Conservation (phyloP, 1,284 basidiomycete genomes). For the Peniophora sp. region DNA sequence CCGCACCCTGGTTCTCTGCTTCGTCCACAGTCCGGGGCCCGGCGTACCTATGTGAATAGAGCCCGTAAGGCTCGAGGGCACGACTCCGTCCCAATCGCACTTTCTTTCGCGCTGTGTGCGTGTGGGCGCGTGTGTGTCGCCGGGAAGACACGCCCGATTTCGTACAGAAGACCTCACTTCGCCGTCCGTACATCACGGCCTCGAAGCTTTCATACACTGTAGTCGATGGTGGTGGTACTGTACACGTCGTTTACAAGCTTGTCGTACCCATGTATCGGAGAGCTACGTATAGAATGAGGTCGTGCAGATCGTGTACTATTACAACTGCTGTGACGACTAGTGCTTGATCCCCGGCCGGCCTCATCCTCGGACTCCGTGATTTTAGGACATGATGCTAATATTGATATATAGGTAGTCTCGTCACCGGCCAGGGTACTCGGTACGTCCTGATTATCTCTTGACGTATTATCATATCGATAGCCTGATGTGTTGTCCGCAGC, state of each 20-base stretch:
- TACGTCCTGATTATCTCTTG: constrained; percentile 17
- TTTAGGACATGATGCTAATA: neutral
- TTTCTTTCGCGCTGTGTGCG: neutral
- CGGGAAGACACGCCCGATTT: too few species aligned
- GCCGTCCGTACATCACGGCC: too few species aligned
- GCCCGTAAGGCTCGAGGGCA: too few species aligned
- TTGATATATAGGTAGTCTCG: constrained; percentile 36
- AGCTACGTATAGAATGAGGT: neutral
- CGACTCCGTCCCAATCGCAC: constrained; percentile 8
- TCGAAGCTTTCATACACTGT: too few species aligned
- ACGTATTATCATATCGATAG: neutral
- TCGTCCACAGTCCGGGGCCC: too few species aligned
- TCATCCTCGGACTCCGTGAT: neutral
- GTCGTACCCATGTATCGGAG: too few species aligned
- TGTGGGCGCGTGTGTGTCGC: neutral
- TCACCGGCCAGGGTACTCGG: constrained; percentile 71
- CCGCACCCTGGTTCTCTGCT: too few species aligned
- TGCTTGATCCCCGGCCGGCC: neutral
- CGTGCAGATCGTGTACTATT: neutral
- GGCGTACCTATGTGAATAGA: too few species aligned
- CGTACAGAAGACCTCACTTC: too few species aligned
- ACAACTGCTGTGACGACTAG: neutral
- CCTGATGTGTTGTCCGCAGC: constrained; percentile 22
- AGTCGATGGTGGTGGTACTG: too few species aligned
- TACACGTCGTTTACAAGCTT: too few species aligned